These are phyloP conservation scores for Arctostaphylos glauca DNA, from an alignment of 148 eudicot genomes.

Conservation along the genomic window DNA sequence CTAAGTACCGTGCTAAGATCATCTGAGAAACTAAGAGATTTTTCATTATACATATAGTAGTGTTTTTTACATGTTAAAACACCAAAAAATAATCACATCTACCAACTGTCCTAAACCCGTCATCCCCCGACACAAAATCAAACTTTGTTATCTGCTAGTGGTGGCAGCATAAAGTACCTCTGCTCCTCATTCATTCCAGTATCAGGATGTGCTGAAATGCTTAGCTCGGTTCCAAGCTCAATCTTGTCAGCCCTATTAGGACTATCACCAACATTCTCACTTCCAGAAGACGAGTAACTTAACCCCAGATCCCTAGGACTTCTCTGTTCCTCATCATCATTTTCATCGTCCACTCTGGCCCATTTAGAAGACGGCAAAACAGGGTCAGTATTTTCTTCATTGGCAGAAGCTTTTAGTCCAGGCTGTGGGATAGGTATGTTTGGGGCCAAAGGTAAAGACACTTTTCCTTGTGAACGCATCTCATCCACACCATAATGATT, in stretches of 20 bases:
- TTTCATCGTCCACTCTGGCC: constrained; percentile 91
- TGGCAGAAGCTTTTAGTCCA: constrained; percentile 44
- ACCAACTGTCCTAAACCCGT: constrained; percentile 1
- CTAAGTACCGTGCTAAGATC: not conserved
- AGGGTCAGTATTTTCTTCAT: constrained; percentile 50
- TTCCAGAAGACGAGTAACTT: constrained; percentile 90
- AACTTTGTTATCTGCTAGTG: not conserved
- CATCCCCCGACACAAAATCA: not conserved
- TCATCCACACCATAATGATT: constrained; percentile 43
- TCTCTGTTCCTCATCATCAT: constrained; percentile 64
- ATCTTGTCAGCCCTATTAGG: constrained; percentile 41
- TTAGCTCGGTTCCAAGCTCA: constrained; percentile 48
- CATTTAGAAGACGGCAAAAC: constrained; percentile 89
- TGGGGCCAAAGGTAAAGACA: constrained; percentile 34
- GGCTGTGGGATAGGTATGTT: constrained; percentile 51
- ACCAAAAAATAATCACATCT: not conserved
- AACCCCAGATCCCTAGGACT: constrained; percentile 69
- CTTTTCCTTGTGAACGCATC: constrained; percentile 33
- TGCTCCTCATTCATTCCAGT: constrained; percentile 71
- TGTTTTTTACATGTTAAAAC: not conserved
- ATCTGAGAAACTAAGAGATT: not conserved
- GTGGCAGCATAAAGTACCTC: constrained; percentile 41
- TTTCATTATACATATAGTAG: not conserved
- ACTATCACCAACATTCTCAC: constrained; percentile 71
- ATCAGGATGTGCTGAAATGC: constrained; percentile 58